phyloP scores from a whole-genome alignment of 805 yeast genomes.

The Tetrapisispora iriomotensis region DNA sequence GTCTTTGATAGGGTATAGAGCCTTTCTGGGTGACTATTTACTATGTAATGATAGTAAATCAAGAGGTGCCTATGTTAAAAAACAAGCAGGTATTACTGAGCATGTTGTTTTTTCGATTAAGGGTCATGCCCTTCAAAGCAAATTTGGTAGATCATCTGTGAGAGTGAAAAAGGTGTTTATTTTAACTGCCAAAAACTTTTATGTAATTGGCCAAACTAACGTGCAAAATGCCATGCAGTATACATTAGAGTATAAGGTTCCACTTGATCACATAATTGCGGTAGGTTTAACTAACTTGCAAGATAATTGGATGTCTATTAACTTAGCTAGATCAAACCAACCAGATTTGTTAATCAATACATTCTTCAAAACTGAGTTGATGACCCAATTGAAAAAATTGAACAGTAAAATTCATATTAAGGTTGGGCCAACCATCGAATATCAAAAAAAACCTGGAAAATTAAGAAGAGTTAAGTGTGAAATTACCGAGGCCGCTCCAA shows the following conservation, averaged over 20 bases:
- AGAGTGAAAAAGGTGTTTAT: constrained; percentile 65
- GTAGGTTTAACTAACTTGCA: constrained; percentile 66
- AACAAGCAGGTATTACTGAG: constrained; percentile 60
- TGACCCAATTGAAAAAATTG: constrained; percentile 59
- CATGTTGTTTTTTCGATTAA: constrained; percentile 65
- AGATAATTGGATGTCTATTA: constrained; percentile 83
- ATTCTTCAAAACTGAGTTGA: constrained; percentile 80
- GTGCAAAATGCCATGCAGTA: constrained; percentile 52
- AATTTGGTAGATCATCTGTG: constrained; percentile 86
- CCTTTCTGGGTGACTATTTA: constrained; percentile 90
- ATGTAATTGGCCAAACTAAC: constrained; percentile 64
- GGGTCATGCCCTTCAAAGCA: constrained; percentile 73
- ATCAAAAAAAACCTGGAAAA: constrained; percentile 86
- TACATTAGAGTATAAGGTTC: constrained; percentile 52
- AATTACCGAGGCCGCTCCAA: constrained; percentile 53
- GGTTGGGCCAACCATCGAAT: constrained; percentile 63
- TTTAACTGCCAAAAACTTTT: constrained; percentile 51
- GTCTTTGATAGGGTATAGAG: constrained; percentile 78
- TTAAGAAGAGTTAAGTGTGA: constrained; percentile 63
- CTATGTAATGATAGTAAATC: constrained; percentile 72
- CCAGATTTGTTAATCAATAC: constrained; percentile 79
- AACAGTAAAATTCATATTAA: constrained; percentile 50
- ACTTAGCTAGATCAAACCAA: constrained; percentile 29
- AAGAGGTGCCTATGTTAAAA: constrained; percentile 64
- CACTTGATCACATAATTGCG: constrained; percentile 48